Conservation (phyloP, 768 basidiomycete species). For the Clavaria fumosa region DNA sequence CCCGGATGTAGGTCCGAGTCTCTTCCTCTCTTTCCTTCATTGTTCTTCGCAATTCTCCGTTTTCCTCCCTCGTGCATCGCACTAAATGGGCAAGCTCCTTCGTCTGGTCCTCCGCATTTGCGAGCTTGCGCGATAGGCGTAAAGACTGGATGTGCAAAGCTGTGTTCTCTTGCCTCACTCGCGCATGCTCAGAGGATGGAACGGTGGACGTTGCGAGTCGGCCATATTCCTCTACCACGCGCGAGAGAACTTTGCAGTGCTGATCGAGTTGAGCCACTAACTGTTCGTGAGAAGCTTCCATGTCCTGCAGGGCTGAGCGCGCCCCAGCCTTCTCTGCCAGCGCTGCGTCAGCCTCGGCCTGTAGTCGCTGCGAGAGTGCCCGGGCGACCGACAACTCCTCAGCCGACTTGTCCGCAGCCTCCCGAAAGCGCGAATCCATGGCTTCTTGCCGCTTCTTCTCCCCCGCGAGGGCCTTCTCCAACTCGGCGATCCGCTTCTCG, state of each 20-base stretch:
- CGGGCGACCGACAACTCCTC: constrained; percentile 24
- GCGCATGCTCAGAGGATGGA: constrained; percentile 19
- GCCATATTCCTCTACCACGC: constrained; percentile 39
- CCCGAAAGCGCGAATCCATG: constrained; percentile 29
- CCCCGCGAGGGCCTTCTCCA: constrained; percentile 32
- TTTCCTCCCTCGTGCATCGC: constrained; percentile 41
- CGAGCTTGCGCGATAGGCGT: constrained; percentile 53
- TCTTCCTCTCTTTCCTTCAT: constrained; percentile 23
- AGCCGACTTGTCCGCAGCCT: constrained; percentile 27
- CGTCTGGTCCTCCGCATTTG: constrained; percentile 53
- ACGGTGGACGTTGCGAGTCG: constrained; percentile 32
- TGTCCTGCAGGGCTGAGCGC: constrained; percentile 18
- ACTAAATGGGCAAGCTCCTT: constrained; percentile 46
- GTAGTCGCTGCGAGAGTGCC: constrained; percentile 20
- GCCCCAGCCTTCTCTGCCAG: constrained; percentile 22
- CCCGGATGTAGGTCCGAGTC: constrained; percentile 13
- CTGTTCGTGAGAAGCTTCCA: constrained; percentile 24
- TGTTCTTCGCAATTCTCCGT: constrained; percentile 23
- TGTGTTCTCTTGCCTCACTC: constrained; percentile 26
- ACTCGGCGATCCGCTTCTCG: constrained; percentile 37
- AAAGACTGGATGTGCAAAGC: constrained; percentile 26
- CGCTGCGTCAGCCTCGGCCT: constrained; percentile 22
- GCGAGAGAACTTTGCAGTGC: constrained; percentile 28
- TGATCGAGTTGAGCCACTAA: constrained; percentile 37
- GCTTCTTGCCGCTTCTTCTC: constrained; percentile 39